phyloP scores from a whole-genome alignment of 306 rosid species.

The Senna tora region DNA sequence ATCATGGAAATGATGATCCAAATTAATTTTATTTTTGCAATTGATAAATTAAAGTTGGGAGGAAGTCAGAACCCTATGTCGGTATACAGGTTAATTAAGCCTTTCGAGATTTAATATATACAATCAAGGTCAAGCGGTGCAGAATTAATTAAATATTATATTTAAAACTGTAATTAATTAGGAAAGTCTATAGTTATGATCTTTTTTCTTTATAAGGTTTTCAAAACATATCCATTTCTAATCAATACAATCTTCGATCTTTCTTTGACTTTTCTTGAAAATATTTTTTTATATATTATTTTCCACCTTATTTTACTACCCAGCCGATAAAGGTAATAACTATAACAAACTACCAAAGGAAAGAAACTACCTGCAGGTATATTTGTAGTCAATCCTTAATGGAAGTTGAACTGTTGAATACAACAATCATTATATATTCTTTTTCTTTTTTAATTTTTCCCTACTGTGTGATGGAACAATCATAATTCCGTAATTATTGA shows the following conservation, averaged over 20 bases:
- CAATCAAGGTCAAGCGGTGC: not conserved
- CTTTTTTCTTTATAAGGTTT: not conserved
- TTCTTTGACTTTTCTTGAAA: conserved; percentile 9
- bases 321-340: not conserved
- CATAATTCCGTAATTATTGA: conserved; percentile 33
- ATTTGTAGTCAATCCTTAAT: not conserved
- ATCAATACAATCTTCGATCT: not conserved
- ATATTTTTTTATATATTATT: not conserved
- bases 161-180: not conserved
- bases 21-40: not conserved
- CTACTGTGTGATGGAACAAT: conserved; percentile 2
- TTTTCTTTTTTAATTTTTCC: not conserved
- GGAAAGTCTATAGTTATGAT: not conserved
- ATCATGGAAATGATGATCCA: not conserved
- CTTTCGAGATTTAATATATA: not conserved
- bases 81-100: not conserved
- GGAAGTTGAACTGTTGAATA: not conserved
- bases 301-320: not conserved
- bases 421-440: not conserved
- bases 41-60: not conserved
- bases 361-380: conserved; percentile 8
- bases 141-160: not conserved
- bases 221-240: conserved; percentile 9
- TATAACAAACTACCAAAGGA: not conserved
- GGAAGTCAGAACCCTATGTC: not conserved